Base-by-base conservation (phyloP, 1,284 basidiomycete genomes). In the Coriolopsis trogii region DNA sequence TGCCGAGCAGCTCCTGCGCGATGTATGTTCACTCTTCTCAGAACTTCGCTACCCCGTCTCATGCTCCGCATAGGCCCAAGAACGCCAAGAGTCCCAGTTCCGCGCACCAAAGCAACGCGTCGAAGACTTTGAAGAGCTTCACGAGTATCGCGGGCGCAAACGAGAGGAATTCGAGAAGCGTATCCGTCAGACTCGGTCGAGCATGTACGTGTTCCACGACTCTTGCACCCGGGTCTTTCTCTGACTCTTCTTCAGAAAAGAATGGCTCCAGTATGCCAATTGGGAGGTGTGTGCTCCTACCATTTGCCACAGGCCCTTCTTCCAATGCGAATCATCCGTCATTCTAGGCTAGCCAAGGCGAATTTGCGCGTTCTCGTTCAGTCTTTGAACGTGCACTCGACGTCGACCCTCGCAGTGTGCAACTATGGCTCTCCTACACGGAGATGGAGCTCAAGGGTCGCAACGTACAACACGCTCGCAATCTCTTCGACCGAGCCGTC, bases 391-490 rank as follows among this genome's bases (percentile, higher is more conserved):
- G 97, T 62, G 95, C 96, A 0, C 78, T 99, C 51, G 97, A 99
- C 66, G 93, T 98, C 50, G 95, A 98, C 67, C 82, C 95, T 0
- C 82, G 93, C 31, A 89, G 87, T 49, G 79, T 93, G 26, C 91
- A 95, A 60, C 77, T 99, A 57, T 99, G 97, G 97, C 77, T 97
- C 50, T 88, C 86, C 60, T 99, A 99, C 73, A 91, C 92, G n/a
- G 97, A 99, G 72, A 95, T 95, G 86, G 97, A 99, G 71, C 83
- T 99, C 58, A 98, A 97, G 73, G 89, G 91, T 18, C 88, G 96
- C 58, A 98, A 99, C 66, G 92, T 99, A 42, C 92, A 98, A 67
- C 96, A 98, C 65, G 87, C 96, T 0, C 87, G 97, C 53, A 99
- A 99, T 72, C 80, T 99, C 20, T 98, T 93, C 70, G 97, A 99